Conservation (phyloP, 1,284 basidiomycete genomes). For the Pseudozyma flocculosa region DNA sequence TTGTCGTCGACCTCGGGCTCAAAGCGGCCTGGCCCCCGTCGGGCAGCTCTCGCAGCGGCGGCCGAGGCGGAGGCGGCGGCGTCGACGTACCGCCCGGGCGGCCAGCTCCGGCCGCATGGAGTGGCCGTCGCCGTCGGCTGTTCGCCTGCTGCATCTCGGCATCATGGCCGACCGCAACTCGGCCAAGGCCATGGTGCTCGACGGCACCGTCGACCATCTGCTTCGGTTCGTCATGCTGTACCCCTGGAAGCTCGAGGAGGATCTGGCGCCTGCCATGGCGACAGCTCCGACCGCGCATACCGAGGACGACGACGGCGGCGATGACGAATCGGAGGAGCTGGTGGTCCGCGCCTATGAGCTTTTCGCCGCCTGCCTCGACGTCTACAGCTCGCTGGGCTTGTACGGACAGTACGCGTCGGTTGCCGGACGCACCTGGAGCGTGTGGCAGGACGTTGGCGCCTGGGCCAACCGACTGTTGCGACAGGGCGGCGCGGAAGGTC, state of each 20-base stretch:
- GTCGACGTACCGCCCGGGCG: neutral
- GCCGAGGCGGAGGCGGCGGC: neutral
- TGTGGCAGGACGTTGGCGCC: conserved; percentile 22
- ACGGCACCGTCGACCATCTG: conserved; percentile 66
- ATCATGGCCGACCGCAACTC: conserved; percentile 69
- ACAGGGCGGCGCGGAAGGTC: neutral
- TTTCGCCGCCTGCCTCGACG: conserved; percentile 60
- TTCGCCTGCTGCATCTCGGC: conserved; percentile 68
- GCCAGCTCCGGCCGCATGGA: conserved; percentile 6
- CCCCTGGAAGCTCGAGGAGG: conserved; percentile 62
- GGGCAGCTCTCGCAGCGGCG: neutral
- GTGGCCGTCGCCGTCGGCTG: conserved; percentile 55
- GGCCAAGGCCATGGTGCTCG: conserved; percentile 65
- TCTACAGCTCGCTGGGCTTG: conserved; percentile 70
- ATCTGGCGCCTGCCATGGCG: conserved; percentile 10
- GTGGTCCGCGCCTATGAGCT: conserved; percentile 54
- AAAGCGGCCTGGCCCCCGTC: conserved; percentile 27
- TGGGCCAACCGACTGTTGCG: conserved; percentile 14
- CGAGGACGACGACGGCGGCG: neutral
- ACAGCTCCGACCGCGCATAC: too few relatives aligned
- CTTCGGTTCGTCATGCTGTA: conserved; percentile 73
- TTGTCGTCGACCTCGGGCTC: conserved; percentile 25
- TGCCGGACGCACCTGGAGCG: conserved; percentile 58
- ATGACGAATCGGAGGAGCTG: conserved; percentile 46
- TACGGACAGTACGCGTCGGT: conserved; percentile 76